Conservation (phyloP, 305 asterid species). For the Solanum chacoense region DNA sequence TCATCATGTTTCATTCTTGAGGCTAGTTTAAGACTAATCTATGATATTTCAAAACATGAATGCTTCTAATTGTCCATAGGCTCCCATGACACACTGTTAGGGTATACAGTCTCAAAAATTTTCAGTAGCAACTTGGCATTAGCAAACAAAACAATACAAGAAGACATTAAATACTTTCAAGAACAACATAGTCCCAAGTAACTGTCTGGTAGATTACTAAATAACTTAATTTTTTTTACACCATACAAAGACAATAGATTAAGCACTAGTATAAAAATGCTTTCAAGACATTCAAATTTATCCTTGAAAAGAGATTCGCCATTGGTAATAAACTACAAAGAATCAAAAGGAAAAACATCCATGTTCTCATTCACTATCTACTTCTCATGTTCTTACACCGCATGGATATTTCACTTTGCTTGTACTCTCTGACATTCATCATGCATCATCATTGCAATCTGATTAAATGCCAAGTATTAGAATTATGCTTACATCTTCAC, state of each 20-base stretch:
- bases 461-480: conserved; percentile 30
- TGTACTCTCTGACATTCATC: conserved; percentile 64
- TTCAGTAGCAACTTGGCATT: not conserved
- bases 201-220: not conserved
- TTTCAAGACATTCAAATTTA: not conserved
- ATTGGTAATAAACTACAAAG: not conserved
- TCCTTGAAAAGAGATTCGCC: not conserved
- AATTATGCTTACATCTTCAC: conserved; percentile 13
- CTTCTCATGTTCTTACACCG: not conserved
- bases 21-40: not conserved
- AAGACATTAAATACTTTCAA: not conserved
- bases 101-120: not conserved
- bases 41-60: not conserved
- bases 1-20: not conserved
- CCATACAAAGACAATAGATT: not conserved
- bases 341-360: not conserved
- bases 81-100: not conserved
- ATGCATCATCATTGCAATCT: conserved; percentile 65
- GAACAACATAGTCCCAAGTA: not conserved
- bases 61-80: not conserved
- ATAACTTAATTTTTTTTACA: not conserved
- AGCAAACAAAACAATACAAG: not conserved
- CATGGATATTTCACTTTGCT: conserved; percentile 20
- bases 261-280: not conserved
- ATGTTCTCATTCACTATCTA: not conserved